Conservation (phyloP, 495 filamentous ascomycete genomes). For the Annulohypoxylon maeteangense region DNA sequence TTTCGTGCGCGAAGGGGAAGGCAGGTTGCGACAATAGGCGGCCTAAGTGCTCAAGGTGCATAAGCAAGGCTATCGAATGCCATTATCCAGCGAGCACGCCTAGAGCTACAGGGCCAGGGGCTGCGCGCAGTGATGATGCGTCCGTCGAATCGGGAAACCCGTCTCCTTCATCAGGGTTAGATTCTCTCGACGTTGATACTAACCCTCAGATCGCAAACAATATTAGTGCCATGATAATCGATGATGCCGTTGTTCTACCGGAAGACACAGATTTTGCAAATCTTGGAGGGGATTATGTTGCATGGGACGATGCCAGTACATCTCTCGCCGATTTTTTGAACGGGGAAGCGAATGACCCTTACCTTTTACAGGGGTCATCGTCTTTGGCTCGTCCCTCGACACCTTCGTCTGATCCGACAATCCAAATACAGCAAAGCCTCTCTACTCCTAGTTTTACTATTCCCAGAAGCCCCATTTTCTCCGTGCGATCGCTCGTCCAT, state of each 20-base stretch:
- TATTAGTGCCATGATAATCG: background rate
- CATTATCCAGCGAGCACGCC: conserved; percentile 47
- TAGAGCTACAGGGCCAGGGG: background rate
- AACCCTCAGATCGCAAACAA: background rate
- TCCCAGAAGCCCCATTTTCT: conserved; percentile 44
- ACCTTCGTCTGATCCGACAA: conserved; percentile 3
- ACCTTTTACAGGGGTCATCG: background rate
- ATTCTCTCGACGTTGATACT: background rate
- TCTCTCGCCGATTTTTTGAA: conserved; percentile 6
- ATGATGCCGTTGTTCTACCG: background rate
- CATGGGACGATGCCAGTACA: background rate
- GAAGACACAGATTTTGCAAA: background rate
- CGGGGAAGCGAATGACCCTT: background rate
- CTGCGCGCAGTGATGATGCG: too few relatives aligned
- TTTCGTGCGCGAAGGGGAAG: conserved; percentile 55
- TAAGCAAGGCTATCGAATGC: conserved; percentile 52
- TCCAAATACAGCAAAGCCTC: conserved; percentile 14
- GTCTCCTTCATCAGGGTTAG: background rate
- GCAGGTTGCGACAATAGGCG: conserved; percentile 54
- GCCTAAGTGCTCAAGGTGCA: conserved; percentile 57
- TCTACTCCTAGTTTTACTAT: conserved; percentile 36
- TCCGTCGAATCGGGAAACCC: too few relatives aligned
- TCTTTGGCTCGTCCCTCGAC: background rate
- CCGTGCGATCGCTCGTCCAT: conserved; percentile 47
- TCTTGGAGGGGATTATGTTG: background rate